A percentile compares a stretch with the other conserved stretches of the same genome.
phyloP scores from a whole-genome alignment of 2,329 filamentous ascomycete genomes.

The Lachnellula subtilissima region DNA sequence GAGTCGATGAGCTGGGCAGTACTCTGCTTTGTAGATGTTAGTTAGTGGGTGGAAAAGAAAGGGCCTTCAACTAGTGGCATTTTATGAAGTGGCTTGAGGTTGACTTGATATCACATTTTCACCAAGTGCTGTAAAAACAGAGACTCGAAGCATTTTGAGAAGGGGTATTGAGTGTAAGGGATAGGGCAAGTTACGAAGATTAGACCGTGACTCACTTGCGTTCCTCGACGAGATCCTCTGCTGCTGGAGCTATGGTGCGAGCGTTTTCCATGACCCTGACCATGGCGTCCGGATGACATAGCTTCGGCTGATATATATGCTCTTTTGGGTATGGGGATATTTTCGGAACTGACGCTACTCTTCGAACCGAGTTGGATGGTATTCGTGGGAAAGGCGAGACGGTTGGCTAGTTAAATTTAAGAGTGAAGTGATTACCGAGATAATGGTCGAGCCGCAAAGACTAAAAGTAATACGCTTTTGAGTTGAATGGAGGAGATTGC shows the following conservation, averaged over 20 bases:
- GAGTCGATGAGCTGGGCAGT: constrained; percentile 54
- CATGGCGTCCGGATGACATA: constrained; percentile 20
- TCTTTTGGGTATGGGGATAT: background rate
- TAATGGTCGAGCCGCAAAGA: background rate
- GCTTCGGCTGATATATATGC: background rate
- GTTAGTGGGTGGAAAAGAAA: constrained; percentile 3
- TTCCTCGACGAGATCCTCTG: constrained; percentile 19
- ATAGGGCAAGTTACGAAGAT: constrained; percentile 25
- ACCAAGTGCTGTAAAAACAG: background rate
- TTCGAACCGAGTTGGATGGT: background rate
- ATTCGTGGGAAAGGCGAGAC: background rate
- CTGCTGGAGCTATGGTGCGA: constrained; percentile 18
- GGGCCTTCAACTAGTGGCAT: background rate
- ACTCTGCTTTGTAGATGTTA: constrained; percentile 15
- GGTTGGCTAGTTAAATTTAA: background rate
- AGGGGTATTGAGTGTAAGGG: background rate
- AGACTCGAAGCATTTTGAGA: background rate
- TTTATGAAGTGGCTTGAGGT: background rate
- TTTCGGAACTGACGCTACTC: background rate
- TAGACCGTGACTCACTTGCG: constrained; percentile 30
- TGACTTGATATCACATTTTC: background rate
- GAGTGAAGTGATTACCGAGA: background rate
- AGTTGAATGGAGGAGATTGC: background rate
- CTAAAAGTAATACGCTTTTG: background rate
- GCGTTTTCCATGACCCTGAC: constrained; percentile 5